Conservation (phyloP, 306 rosid genomes). For the Elaeagnus macrophylla region DNA sequence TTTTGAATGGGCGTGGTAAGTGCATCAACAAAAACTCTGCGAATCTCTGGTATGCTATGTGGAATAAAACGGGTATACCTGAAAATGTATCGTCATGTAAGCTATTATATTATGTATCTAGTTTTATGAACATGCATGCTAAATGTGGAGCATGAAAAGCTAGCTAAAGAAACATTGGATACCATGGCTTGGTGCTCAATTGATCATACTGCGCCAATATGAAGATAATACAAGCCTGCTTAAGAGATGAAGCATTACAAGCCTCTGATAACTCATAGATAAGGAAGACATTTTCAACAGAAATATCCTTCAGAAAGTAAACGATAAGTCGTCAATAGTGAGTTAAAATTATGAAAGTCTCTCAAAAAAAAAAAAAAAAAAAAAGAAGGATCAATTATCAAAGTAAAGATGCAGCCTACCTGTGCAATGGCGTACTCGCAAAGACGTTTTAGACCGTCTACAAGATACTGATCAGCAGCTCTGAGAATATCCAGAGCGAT, state of each 20-base stretch:
- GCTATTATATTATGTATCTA: not conserved
- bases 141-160: not conserved
- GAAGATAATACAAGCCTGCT: slow-evolving; percentile 51
- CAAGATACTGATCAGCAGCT: slow-evolving; percentile 78
- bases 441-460: slow-evolving; percentile 56
- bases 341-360: not conserved
- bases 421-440: slow-evolving; percentile 54
- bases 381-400: not conserved
- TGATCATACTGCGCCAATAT: slow-evolving; percentile 42
- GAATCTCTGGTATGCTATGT: slow-evolving; percentile 30
- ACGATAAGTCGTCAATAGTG: not conserved
- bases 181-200: slow-evolving; percentile 46
- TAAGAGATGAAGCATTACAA: slow-evolving; percentile 48
- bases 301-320: slow-evolving; percentile 34
- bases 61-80: slow-evolving; percentile 39
- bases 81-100: not conserved
- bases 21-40: slow-evolving; percentile 21
- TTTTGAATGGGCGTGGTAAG: slow-evolving; percentile 24
- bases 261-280: slow-evolving; percentile 50
- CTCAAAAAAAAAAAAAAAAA: not conserved
- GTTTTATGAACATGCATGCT: not conserved
- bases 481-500: slow-evolving; percentile 52
- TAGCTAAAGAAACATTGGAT: slow-evolving; percentile 7
- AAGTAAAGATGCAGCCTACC: no score
- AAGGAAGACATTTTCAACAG: slow-evolving; percentile 35